phyloP scores from a whole-genome alignment of 371 early-diverging fungal genomes.

The Apophysomyces variabilis region DNA sequence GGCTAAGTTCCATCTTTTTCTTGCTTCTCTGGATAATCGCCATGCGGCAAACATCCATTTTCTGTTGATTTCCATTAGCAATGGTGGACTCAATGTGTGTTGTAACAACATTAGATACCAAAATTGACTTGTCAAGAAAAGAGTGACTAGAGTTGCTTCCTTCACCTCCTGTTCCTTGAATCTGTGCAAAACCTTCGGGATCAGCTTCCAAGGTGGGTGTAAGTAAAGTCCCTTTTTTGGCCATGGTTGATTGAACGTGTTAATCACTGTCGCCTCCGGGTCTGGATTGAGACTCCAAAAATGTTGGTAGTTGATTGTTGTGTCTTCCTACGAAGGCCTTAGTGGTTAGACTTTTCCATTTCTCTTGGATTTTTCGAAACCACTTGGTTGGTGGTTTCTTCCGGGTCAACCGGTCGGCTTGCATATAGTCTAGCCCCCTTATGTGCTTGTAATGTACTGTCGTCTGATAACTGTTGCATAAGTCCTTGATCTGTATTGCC shows the following conservation, averaged over 20 bases:
- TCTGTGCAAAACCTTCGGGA: conserved; percentile 9
- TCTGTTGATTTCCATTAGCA: no score
- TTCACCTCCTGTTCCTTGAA: conserved; percentile 2
- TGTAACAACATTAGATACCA: no score
- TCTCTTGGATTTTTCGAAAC: background rate
- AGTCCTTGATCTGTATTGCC: no score
- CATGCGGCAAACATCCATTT: no score
- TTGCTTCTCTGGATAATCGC: no score
- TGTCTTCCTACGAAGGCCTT: conserved; percentile 32
- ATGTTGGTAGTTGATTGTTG: background rate
- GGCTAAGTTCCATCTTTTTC: no score
- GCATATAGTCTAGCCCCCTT: no score
- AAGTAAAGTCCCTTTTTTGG: conserved; percentile 10
- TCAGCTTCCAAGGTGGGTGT: conserved; percentile 14
- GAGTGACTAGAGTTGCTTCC: background rate
- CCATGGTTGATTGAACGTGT: conserved; percentile 12
- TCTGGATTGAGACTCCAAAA: conserved; percentile 15
- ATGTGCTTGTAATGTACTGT: no score
- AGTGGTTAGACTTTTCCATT: background rate
- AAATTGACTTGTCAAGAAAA: no score
- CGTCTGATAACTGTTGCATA: no score
- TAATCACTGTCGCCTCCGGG: conserved; percentile 10
- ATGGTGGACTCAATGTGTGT: no score
- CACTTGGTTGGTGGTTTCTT: background rate
- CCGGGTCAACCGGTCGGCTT: no score